Base-by-base conservation (phyloP, 257 asterid genomes). In the Leonotis leonurus region DNA sequence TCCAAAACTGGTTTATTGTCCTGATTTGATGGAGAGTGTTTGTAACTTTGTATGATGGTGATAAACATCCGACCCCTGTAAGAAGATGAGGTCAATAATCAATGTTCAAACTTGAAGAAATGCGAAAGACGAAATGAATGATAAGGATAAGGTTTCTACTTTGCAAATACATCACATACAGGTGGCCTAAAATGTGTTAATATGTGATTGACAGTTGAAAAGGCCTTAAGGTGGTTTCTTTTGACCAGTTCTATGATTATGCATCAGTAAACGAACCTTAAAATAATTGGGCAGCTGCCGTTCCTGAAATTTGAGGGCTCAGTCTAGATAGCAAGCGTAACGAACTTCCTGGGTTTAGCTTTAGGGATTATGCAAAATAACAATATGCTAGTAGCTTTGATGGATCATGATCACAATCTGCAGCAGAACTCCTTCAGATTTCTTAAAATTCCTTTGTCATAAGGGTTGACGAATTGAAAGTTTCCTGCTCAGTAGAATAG, bases 391-490 rank as follows among this genome's bases (percentile, higher is more conserved):
- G 35, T 26, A 8, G 43, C 10, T 40, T 44, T 21, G 46, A 46
- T 14, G 50, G 45, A 46, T 16, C 27, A 22, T 67, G 17, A 21
- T 27, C 48, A 8, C 44, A 52, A 46, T 9, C 41, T 53, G 54
- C 60, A 13, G 17, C 71, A n/a, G 61, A 78, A 78, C 74, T 81
- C 79, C 80, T 76, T 75, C 61, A 81, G 64, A 71, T 81, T 81
- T 64, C 32, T 26, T 32, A 78, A 9, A 41, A 81, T 68, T 56
- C 87, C 84, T 73, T 61, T 73, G 80, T 71, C 65, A 16, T 78
- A 81, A 3, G 82, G 84, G 73, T 81, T 81, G n/a, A n/a, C 50
- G 62, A 78, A 81, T 65, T 55, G 68, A 18, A 21, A 35, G 11
- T 40, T n/a, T n/a, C n/a, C n/a, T n/a, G n/a, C n/a, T n/a, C n/a